phyloP scores from a whole-genome alignment of 306 rosid species.

The Betula pendula region DNA sequence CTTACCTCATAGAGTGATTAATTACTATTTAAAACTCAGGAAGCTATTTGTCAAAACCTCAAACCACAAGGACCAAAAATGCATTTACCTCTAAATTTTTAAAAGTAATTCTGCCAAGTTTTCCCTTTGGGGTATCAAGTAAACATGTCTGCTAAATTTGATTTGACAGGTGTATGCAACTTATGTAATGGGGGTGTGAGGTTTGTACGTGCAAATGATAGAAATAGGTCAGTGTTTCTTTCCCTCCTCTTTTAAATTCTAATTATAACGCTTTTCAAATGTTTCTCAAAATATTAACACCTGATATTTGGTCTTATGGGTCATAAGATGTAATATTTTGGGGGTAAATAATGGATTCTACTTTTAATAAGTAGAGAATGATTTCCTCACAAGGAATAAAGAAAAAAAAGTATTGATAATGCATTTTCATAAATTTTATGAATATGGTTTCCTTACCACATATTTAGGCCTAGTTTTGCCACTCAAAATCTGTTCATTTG shows the following conservation, averaged over 20 bases:
- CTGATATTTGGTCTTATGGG: background rate
- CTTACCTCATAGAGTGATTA: too few relatives aligned
- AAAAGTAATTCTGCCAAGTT: background rate
- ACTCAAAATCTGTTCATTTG: background rate
- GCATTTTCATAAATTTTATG: background rate
- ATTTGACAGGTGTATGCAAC: slow-evolving; percentile 74
- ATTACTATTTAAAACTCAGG: too few relatives aligned
- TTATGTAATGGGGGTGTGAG: slow-evolving; percentile 93
- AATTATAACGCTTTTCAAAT: background rate
- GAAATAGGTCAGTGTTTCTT: slow-evolving; percentile 46
- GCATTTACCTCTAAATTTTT: too few relatives aligned
- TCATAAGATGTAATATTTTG: background rate
- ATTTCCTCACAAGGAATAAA: slow-evolving; percentile 2
- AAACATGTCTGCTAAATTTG: slow-evolving; percentile 7
- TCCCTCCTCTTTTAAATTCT: slow-evolving; percentile 10
- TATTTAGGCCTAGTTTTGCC: background rate
- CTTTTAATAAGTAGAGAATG: background rate
- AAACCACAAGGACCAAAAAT: too few relatives aligned
- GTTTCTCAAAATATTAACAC: background rate
- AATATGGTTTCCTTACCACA: background rate
- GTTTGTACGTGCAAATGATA: slow-evolving; percentile 81
- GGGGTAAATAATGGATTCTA: background rate
- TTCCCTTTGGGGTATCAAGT: background rate
- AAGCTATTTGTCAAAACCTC: too few relatives aligned
- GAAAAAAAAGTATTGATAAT: background rate